These are phyloP conservation scores for Xerocomellus amylosporus DNA, from an alignment of 768 basidiomycete species.

Conservation along the genomic window DNA sequence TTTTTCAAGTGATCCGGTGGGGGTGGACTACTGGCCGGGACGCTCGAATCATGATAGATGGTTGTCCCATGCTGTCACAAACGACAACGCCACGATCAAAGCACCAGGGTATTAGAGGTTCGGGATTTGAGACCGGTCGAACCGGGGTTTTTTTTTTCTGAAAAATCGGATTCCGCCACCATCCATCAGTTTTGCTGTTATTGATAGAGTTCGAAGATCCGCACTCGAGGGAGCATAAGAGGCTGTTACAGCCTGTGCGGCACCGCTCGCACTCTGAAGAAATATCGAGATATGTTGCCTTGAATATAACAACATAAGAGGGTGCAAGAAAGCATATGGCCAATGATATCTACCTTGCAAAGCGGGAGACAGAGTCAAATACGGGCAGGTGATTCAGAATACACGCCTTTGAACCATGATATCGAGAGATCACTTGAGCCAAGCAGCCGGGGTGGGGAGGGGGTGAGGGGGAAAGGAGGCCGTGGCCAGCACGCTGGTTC, in stretches of 20 bases:
- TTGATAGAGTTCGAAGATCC: not conserved
- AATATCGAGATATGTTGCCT: not conserved
- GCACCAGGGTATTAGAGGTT: not conserved
- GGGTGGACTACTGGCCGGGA: not conserved
- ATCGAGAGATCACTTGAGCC: not conserved
- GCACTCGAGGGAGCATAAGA: not conserved
- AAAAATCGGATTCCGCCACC: not conserved
- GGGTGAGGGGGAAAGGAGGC: constrained; percentile 1
- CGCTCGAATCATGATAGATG: constrained; percentile 1
- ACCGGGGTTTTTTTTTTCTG: not conserved
- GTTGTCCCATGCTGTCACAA: constrained; percentile 5
- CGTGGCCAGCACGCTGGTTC: not conserved
- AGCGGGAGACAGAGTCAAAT: not conserved
- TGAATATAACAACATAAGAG: not conserved
- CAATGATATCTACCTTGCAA: not conserved
- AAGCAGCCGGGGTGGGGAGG: not conserved
- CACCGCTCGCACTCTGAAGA: not conserved
- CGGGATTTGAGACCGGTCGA: not conserved
- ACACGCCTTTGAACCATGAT: not conserved
- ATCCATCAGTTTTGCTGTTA: not conserved
- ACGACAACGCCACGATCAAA: constrained; percentile 15
- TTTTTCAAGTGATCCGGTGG: constrained; percentile 7
- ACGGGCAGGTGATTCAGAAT: too few species aligned
- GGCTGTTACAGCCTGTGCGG: not conserved
- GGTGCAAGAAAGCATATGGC: not conserved